Percentiles rank a stretch among this genome's conserved stretches.
Conservation (phyloP, 805 yeast species). For the Candida patagonica region DNA sequence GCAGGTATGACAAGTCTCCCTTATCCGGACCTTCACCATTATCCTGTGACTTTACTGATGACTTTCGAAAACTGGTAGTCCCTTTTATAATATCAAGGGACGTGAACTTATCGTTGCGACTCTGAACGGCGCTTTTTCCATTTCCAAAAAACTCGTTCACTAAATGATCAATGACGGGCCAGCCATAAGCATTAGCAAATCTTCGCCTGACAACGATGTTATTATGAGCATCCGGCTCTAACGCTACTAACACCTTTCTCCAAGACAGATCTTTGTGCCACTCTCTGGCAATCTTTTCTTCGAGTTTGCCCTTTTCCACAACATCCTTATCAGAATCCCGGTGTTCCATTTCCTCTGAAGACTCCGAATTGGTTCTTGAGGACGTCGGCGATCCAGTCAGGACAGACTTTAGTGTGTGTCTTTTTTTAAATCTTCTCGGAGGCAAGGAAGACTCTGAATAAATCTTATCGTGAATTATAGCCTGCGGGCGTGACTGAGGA, state of each 20-base stretch:
- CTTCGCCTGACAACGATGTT: constrained; percentile 81
- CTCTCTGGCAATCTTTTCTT: constrained; percentile 77
- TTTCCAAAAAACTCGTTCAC: constrained; percentile 51
- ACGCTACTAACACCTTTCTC: constrained; percentile 81
- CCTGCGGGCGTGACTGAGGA: constrained; percentile 54
- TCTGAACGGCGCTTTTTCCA: background rate
- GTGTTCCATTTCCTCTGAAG: background rate
- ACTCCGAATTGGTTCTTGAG: background rate
- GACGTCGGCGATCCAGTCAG: background rate
- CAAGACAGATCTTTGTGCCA: constrained; percentile 82
- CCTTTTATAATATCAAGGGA: background rate
- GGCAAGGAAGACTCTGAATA: constrained; percentile 64
- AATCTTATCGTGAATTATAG: constrained; percentile 73
- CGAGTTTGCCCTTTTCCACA: constrained; percentile 35
- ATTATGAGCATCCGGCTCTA: constrained; percentile 92
- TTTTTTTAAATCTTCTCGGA: constrained; percentile 30
- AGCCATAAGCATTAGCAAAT: constrained; percentile 89
- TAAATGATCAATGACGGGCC: constrained; percentile 84
- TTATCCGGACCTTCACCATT: background rate
- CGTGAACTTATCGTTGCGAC: background rate
- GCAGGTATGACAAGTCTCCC: constrained; percentile 12
- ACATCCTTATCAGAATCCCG: constrained; percentile 4
- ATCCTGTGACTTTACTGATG: background rate
- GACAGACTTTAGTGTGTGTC: constrained; percentile 2
- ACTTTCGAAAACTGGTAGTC: background rate